phyloP scores from a whole-genome alignment of 805 yeast genomes.

The Kodamaea hsintzibuensis region DNA sequence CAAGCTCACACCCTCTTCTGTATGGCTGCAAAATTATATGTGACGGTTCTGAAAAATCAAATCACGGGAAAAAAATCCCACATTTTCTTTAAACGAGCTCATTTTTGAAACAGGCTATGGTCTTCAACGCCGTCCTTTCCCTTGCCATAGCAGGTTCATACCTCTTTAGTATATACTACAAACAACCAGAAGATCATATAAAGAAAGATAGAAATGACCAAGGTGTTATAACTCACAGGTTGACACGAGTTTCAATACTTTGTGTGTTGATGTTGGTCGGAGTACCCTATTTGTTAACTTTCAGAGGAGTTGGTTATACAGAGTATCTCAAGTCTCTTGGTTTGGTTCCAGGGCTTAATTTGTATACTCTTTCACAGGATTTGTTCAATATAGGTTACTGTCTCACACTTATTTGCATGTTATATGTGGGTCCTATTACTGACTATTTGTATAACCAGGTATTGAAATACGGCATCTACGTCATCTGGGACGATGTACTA shows the following conservation, averaged over 20 bases:
- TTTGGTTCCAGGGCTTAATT: slow-evolving; percentile 33
- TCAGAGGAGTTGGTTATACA: slow-evolving; percentile 7
- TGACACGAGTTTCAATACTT: slow-evolving; percentile 35
- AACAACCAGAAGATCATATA: slow-evolving; percentile 21
- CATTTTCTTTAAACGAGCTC: background rate
- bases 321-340: slow-evolving; percentile 26
- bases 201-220: slow-evolving; percentile 43
- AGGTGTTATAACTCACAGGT: slow-evolving; percentile 41
- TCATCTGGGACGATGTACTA: slow-evolving; percentile 17
- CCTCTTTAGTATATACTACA: slow-evolving; percentile 43
- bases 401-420: slow-evolving; percentile 12
- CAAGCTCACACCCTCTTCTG: background rate
- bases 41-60: background rate
- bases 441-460: slow-evolving; percentile 13
- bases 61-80: background rate
- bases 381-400: slow-evolving; percentile 14
- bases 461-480: slow-evolving; percentile 4
- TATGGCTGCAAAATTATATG: background rate
- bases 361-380: slow-evolving; percentile 12
- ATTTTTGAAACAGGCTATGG: background rate
- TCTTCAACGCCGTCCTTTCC: slow-evolving; percentile 18
- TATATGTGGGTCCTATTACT: slow-evolving; percentile 23
- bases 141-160: slow-evolving; percentile 44
- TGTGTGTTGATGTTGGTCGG: slow-evolving; percentile 29
- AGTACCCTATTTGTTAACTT: slow-evolving; percentile 30